Conservation (phyloP, 2,329 filamentous ascomycete species). For the Fusarium stilboides region DNA sequence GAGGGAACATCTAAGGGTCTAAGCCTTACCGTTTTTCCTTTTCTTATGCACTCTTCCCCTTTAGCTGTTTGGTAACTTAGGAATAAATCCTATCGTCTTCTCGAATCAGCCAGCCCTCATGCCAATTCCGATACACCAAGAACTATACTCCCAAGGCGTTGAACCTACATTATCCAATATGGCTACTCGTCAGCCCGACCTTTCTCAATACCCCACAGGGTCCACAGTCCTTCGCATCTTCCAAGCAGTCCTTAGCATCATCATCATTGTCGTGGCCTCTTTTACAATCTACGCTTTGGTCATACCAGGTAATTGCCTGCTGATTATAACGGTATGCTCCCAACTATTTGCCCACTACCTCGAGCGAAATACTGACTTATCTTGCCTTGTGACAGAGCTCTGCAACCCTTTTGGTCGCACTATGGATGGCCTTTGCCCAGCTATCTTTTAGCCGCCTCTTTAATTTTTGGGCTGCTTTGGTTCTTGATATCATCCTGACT, state of each 20-base stretch:
- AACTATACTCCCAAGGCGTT: neutral
- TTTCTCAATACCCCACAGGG: conserved; percentile 61
- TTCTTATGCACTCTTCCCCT: neutral
- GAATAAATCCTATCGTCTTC: neutral
- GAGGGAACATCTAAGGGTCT: neutral
- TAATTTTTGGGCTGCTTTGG: conserved; percentile 69
- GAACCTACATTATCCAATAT: neutral
- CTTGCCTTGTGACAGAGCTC: conserved; percentile 53
- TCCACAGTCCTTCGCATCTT: conserved; percentile 62
- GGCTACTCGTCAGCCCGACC: conserved; percentile 13
- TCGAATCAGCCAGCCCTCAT: neutral
- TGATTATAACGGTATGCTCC: conserved; percentile 57
- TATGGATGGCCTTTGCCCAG: conserved; percentile 64
- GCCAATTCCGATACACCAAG: neutral
- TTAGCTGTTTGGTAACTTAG: no score
- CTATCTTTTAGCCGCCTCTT: conserved; percentile 59
- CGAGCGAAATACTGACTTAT: accelerated
- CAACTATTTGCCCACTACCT: neutral
- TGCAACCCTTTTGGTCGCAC: conserved; percentile 60
- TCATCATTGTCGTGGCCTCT: conserved; percentile 63
- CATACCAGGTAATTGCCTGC: conserved; percentile 56
- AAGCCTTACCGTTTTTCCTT: neutral
- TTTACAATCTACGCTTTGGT: conserved; percentile 58
- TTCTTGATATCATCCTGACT: conserved; percentile 65
- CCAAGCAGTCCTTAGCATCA: conserved; percentile 62